Conservation (phyloP, 306 rosid species). For the Begonia peltatifolia region DNA sequence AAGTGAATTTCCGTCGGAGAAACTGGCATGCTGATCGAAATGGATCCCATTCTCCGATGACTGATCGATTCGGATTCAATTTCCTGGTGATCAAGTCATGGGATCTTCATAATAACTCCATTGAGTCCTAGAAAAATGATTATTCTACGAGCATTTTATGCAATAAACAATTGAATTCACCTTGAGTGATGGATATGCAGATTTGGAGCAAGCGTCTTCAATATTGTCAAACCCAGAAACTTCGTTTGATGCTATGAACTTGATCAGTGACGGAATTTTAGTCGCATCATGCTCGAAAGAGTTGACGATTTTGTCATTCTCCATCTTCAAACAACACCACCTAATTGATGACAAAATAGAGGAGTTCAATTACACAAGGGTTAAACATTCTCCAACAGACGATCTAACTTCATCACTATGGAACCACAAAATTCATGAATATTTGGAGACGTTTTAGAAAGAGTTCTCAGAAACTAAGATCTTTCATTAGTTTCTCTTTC, state of each 20-base stretch:
- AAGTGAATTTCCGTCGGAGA: slow-evolving; percentile 22
- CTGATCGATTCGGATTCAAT: slow-evolving; percentile 13
- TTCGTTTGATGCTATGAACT: slow-evolving; percentile 33
- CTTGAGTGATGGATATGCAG: slow-evolving; percentile 9
- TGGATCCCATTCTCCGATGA: slow-evolving; percentile 39
- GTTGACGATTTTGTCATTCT: slow-evolving; percentile 5
- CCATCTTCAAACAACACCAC: slow-evolving; percentile 4
- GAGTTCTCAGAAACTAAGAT: too few species aligned
- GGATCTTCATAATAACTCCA: too few species aligned
- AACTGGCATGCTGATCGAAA: slow-evolving; percentile 75
- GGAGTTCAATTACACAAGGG: too few species aligned
- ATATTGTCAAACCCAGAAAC: slow-evolving; percentile 36
- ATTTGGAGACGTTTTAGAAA: too few species aligned
- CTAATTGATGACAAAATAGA: background rate
- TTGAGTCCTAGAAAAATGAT: background rate
- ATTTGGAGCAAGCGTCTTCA: slow-evolving; percentile 2
- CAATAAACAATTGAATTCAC: slow-evolving; percentile 19
- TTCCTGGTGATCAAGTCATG: slow-evolving; percentile 21
- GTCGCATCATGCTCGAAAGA: slow-evolving; percentile 11
- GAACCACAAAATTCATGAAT: too few species aligned
- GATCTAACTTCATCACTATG: too few species aligned
- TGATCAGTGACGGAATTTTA: slow-evolving; percentile 45
- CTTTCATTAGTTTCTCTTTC: too few species aligned
- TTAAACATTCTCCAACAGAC: too few species aligned
- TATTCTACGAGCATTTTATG: background rate